A percentile compares a stretch with the other conserved stretches of the same genome.
These are phyloP conservation scores for Cryptococcus hybrid DNA, from an alignment of 1,284 basidiomycete species.

Conservation along the genomic window DNA sequence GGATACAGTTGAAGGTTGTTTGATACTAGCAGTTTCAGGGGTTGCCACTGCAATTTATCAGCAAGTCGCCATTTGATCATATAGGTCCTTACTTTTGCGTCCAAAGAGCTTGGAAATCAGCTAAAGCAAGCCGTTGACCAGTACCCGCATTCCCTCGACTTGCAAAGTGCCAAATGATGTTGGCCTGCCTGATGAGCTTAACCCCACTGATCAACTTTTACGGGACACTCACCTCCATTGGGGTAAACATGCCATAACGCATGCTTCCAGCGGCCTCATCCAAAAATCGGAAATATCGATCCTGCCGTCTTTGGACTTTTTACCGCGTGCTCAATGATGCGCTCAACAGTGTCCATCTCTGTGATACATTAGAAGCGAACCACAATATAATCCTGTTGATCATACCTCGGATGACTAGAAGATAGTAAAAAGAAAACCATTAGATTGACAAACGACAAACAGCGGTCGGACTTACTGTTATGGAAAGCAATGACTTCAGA, in stretches of 20 bases:
- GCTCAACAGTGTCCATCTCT: constrained; percentile 64
- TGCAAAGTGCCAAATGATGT: constrained; percentile 94
- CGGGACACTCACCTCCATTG: constrained; percentile 65
- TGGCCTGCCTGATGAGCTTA: constrained; percentile 57
- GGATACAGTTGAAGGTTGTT: constrained; percentile 11
- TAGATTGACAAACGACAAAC: not conserved
- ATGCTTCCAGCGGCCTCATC: constrained; percentile 56
- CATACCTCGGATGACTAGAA: constrained; percentile 65
- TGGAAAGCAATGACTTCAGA: constrained; percentile 94
- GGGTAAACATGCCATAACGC: constrained; percentile 87
- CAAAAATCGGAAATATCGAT: constrained; percentile 59
- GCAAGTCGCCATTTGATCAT: constrained; percentile 35
- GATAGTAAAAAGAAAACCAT: not conserved
- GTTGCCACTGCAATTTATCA: not conserved
- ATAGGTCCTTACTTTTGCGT: constrained; percentile 51
- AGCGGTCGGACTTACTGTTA: constrained; percentile 55
- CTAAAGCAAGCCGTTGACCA: constrained; percentile 63
- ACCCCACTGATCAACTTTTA: not conserved
- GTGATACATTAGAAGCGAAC: constrained; percentile 12
- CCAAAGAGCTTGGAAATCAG: constrained; percentile 89
- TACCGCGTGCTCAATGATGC: not conserved
- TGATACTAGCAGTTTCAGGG: constrained; percentile 20
- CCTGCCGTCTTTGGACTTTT: constrained; percentile 82
- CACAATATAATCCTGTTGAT: not conserved
- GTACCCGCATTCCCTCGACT: constrained; percentile 66